Percentiles rank a stretch among this genome's conserved stretches.
phyloP scores from a whole-genome alignment of 2,329 filamentous ascomycete genomes.

The Seiridium unicorne region DNA sequence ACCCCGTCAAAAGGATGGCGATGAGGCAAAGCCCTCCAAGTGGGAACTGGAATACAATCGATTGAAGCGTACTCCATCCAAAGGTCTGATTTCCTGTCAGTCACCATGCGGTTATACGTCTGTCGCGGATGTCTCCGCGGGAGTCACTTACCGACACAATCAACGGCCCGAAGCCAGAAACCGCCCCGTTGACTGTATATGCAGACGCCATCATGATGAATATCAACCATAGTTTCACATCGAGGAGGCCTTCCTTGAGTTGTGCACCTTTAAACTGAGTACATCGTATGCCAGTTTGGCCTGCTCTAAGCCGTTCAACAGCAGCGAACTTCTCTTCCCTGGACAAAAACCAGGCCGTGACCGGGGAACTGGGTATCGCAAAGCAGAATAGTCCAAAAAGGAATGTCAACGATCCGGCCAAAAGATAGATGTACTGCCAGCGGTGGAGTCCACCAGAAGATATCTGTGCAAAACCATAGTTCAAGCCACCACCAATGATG shows the following conservation, averaged over 20 bases:
- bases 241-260: conserved; percentile 55
- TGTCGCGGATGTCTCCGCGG: background rate
- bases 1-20: conserved; percentile 65
- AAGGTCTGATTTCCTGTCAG: conserved; percentile 45
- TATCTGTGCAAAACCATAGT: conserved; percentile 68
- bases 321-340: conserved; percentile 61
- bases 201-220: conserved; percentile 68
- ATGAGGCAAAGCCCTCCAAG: conserved; percentile 68
- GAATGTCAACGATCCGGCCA: conserved; percentile 63
- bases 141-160: conserved; percentile 51
- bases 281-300: conserved; percentile 63
- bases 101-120: background rate
- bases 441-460: conserved; percentile 47
- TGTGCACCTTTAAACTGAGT: conserved; percentile 59
- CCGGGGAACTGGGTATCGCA: conserved; percentile 62
- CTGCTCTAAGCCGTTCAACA: conserved; percentile 59
- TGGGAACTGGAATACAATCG: conserved; percentile 74
- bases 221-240: conserved; percentile 63
- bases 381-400: conserved; percentile 66
- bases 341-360: conserved; percentile 67
- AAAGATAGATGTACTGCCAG: conserved; percentile 72
- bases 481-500: conserved; percentile 61
- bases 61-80: conserved; percentile 60
- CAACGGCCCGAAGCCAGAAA: conserved; percentile 68
- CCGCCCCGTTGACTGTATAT: conserved; percentile 70